Evolutionary conservation across 2,329 filamentous ascomycete species (phyloP).

Genomic region (Didymella arachidicola): DNA sequence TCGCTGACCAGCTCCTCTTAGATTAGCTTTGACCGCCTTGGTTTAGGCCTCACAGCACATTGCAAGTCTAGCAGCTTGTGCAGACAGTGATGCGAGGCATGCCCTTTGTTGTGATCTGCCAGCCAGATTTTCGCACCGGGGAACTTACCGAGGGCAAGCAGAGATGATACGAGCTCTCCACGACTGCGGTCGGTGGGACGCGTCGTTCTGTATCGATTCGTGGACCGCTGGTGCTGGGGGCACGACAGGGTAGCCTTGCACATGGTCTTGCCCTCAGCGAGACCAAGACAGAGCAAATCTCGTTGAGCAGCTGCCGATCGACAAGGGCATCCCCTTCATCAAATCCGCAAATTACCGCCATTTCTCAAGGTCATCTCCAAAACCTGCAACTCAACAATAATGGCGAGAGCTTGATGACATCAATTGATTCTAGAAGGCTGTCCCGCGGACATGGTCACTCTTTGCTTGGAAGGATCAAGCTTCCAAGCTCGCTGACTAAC

Average conservation of each 20-base stretch:
- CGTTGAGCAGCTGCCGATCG: slow-evolving; percentile 17
- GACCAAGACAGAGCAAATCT: slow-evolving; percentile 21
- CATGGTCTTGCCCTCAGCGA: slow-evolving; percentile 9
- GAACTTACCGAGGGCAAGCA: slow-evolving; percentile 20
- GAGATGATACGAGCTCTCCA: slow-evolving; percentile 14
- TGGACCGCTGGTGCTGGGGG: slow-evolving; percentile 3
- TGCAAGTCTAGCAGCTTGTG: slow-evolving; percentile 24
- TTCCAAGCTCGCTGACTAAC: slow-evolving; percentile 7
- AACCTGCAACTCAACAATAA: slow-evolving; percentile 6
- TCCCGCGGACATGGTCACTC: not conserved
- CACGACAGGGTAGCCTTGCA: slow-evolving; percentile 21
- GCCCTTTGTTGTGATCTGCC: slow-evolving; percentile 16
- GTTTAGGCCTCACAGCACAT: slow-evolving; percentile 19
- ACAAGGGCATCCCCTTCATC: slow-evolving; percentile 22
- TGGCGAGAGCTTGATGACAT: slow-evolving; percentile 11
- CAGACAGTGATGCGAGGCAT: slow-evolving; percentile 23
- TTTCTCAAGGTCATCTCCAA: slow-evolving; percentile 7
- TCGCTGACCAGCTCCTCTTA: slow-evolving; percentile 23
- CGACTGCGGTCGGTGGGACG: slow-evolving; percentile 15
- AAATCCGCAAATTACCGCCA: slow-evolving; percentile 23
- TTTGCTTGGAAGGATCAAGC: slow-evolving; percentile 6
- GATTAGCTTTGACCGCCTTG: slow-evolving; percentile 26
- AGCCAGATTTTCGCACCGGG: slow-evolving; percentile 2
- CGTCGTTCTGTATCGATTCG: slow-evolving; percentile 15
- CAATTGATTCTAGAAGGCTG: slow-evolving; percentile 1